Base-by-base conservation (phyloP, 116 monocot species). In the Thalassia testudinum region DNA sequence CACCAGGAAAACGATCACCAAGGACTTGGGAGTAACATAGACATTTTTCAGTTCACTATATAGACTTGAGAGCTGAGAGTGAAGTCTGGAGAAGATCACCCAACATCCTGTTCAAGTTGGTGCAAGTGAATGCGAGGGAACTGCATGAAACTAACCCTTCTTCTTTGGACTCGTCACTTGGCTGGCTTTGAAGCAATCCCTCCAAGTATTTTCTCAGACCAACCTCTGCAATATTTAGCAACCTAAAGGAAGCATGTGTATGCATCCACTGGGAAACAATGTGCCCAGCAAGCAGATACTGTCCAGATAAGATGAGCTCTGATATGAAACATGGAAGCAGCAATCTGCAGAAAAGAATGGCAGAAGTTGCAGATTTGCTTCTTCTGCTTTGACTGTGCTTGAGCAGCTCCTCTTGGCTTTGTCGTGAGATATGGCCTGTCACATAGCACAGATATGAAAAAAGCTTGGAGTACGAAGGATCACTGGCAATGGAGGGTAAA, bases 201-300 rank as follows among this genome's bases (percentile, higher is more conserved):
- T 83, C 75, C 65, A 93, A 68, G 59, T 78, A 93, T 49, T 48
- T 76, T 61, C 56, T 69, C 21, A 93, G 80, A 50, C 66, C 75
- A 20, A 70, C 63, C 47, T 78, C 75, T 26, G 59, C 62, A 15
- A 81, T 52, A 70, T 87, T 78, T 14, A 93, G 47, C 24, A 83
- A 51, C 28, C 78, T 70, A 7, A 93, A 66, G 0, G 78, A 75
- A 48, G 66, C 12, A 34, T 72, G 87, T 0, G 73, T 78, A 56
- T 76, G 78, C 83, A 81, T 93, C 87, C 80, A 87, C 68, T 56
- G 67, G 8, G 83, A 80, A 14, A 83, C 69, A 30, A 87, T 68
- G 61, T 70, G 70, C 21, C 83, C 84, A 21, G 93, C 87, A 54
- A 93, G 56, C 7, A 93, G 50, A 53, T 54, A 64, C 21, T 93